These are phyloP conservation scores for Plantago lanceolata DNA, from an alignment of 305 asterid genomes.

Conservation along the genomic window DNA sequence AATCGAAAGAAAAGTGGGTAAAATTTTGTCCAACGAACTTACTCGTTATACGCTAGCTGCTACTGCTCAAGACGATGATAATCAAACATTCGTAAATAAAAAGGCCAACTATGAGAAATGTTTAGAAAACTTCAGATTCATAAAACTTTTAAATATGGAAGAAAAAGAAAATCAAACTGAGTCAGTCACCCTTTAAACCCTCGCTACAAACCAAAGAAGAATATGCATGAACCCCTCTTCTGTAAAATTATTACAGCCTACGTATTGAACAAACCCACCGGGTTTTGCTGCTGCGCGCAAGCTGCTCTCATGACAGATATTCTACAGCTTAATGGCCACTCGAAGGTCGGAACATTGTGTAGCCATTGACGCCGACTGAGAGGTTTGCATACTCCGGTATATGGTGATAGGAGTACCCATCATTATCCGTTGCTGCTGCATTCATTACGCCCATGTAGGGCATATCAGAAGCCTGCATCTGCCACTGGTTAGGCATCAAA, in stretches of 20 bases:
- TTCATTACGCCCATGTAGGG: slow-evolving; percentile 34
- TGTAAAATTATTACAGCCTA: neutral
- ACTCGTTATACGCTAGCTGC: too few relatives aligned
- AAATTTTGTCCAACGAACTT: too few relatives aligned
- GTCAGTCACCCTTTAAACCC: slow-evolving; percentile 21
- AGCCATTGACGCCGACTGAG: slow-evolving; percentile 51
- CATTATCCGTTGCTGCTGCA: slow-evolving; percentile 6
- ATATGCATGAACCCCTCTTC: neutral
- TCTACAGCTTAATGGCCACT: slow-evolving; percentile 42
- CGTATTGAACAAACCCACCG: neutral
- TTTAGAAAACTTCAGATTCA: neutral
- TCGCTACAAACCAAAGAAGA: neutral
- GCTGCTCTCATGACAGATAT: neutral
- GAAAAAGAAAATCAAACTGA: slow-evolving; percentile 15
- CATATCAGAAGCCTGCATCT: slow-evolving; percentile 53
- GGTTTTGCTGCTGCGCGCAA: neutral
- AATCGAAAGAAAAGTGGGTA: too few relatives aligned
- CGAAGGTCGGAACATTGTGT: slow-evolving; percentile 64
- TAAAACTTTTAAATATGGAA: slow-evolving; percentile 4
- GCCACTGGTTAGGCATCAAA: slow-evolving; percentile 63
- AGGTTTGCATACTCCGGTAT: slow-evolving; percentile 53
- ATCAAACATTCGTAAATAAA: neutral
- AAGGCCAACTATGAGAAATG: slow-evolving; percentile 2
- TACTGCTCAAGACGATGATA: too few relatives aligned
- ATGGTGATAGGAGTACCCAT: slow-evolving; percentile 51